These are phyloP conservation scores for Moesziomyces parantarcticus DNA, from an alignment of 1,284 basidiomycete species.

Conservation along the genomic window DNA sequence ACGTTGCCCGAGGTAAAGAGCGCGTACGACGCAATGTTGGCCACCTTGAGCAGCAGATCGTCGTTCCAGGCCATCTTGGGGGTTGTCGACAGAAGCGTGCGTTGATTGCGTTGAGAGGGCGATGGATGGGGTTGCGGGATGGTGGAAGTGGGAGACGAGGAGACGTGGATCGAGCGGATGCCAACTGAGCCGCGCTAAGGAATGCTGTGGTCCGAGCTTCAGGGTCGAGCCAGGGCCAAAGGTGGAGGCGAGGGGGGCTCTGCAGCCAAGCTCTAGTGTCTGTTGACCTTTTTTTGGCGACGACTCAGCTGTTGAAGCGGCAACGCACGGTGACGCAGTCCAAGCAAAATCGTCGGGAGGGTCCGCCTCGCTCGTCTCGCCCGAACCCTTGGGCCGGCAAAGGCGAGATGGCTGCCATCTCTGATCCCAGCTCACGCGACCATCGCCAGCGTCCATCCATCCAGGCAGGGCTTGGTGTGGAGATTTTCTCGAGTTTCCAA, in stretches of 20 bases:
- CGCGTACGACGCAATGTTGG: constrained; percentile 82
- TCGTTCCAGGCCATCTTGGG: constrained; percentile 51
- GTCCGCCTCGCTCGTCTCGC: no score
- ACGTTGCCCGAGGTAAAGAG: constrained; percentile 88
- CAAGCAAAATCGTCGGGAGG: constrained; percentile 6
- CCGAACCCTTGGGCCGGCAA: no score
- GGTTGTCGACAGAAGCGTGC: not conserved
- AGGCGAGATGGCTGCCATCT: no score
- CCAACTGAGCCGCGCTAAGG: not conserved
- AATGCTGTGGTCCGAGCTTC: not conserved
- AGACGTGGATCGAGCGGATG: no score
- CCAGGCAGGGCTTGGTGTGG: no score
- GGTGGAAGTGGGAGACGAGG: not conserved
- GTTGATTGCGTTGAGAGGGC: not conserved
- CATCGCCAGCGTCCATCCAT: not conserved
- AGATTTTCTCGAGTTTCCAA: no score
- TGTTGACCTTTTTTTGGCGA: constrained; percentile 1
- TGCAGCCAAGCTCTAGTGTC: not conserved
- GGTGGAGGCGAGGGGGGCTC: constrained; percentile 1
- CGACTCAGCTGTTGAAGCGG: constrained; percentile 1
- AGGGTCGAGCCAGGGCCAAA: not conserved
- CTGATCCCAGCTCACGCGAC: not conserved
- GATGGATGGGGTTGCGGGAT: no score
- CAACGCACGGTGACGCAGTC: constrained; percentile 32
- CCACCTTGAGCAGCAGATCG: constrained; percentile 71